These are phyloP conservation scores for Aspergillus sclerotiicarbonarius DNA, from an alignment of 495 filamentous ascomycete genomes.

Conservation along the genomic window DNA sequence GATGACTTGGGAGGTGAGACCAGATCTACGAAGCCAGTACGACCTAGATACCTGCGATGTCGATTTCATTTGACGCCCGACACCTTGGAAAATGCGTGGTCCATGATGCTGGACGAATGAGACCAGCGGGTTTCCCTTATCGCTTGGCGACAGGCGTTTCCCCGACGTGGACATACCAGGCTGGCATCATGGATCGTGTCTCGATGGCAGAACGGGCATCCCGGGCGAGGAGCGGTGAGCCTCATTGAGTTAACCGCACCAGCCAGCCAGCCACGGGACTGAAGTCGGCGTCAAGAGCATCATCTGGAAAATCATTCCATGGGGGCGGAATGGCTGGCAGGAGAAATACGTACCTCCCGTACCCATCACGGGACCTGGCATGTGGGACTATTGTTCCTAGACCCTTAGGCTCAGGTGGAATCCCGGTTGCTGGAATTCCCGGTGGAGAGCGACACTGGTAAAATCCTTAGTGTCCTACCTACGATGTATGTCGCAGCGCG, in stretches of 20 bases:
- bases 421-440: constrained; percentile 19
- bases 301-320: neutral
- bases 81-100: too few species aligned
- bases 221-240: neutral
- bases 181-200: neutral
- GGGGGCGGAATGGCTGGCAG: neutral
- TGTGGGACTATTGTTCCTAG: constrained; percentile 15
- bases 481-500: too few species aligned
- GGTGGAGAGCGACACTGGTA: neutral
- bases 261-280: neutral
- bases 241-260: neutral
- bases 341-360: neutral
- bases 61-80: neutral
- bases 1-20: neutral
- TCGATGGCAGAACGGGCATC: neutral
- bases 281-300: too few species aligned
- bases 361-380: constrained; percentile 11
- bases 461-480: too few species aligned
- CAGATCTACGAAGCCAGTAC: neutral
- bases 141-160: too few species aligned
- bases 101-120: too few species aligned
- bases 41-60: neutral
- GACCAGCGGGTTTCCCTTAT: too few species aligned
- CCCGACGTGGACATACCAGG: neutral
- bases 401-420: constrained; percentile 10